phyloP scores from a whole-genome alignment of 345 rosid species.

The Cardamine chenopodiifolia region DNA sequence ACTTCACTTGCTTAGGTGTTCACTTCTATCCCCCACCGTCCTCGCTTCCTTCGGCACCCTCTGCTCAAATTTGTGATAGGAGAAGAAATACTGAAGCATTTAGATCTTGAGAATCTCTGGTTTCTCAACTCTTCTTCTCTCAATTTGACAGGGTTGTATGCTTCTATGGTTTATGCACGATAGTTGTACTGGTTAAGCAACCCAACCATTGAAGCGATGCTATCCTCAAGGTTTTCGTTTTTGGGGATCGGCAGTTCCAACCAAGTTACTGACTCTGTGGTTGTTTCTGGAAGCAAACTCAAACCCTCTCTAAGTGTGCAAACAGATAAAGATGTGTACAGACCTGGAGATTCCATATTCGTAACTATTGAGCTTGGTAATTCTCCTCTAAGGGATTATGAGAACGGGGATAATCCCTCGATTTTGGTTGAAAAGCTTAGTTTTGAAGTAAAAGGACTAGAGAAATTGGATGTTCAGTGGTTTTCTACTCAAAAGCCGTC shows the following conservation, averaged over 20 bases:
- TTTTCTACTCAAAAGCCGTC: slow-evolving; percentile 70
- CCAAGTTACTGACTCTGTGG: slow-evolving; percentile 38
- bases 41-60: slow-evolving; percentile 45
- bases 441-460: slow-evolving; percentile 80
- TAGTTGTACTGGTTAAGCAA: slow-evolving; percentile 23
- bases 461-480: slow-evolving; percentile 85
- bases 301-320: slow-evolving; percentile 58
- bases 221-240: slow-evolving; percentile 47
- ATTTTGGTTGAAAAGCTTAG: slow-evolving; percentile 75
- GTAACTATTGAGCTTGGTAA: slow-evolving; percentile 68
- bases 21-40: slow-evolving; percentile 39
- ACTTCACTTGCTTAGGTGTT: slow-evolving; percentile 54
- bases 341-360: slow-evolving; percentile 79
- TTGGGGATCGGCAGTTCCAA: slow-evolving; percentile 41
- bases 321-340: slow-evolving; percentile 76
- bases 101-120: neutral
- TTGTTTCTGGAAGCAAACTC: slow-evolving; percentile 40
- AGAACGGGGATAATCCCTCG: slow-evolving; percentile 40
- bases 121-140: neutral
- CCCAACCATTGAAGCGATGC: slow-evolving; percentile 30
- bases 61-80: slow-evolving; percentile 28
- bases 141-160: slow-evolving; percentile 34
- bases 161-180: slow-evolving; percentile 30
- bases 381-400: slow-evolving; percentile 37
- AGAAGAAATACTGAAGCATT: neutral